Evolutionary conservation across 2,329 filamentous ascomycete species (phyloP).

Genomic region (Fusarium vanettenii): DNA sequence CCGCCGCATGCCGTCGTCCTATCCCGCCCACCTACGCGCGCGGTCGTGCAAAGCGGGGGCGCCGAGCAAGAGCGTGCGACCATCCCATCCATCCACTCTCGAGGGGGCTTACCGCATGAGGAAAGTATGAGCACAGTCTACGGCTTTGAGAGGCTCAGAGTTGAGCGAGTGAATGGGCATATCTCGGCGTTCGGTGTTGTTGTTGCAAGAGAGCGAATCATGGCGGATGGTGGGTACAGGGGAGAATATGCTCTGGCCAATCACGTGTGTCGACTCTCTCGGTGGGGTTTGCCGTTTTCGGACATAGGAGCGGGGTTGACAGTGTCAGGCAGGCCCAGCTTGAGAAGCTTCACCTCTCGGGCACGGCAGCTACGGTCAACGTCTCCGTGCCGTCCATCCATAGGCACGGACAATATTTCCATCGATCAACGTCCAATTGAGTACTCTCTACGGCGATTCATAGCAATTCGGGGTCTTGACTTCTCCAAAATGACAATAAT

Average conservation of each 20-base stretch:
- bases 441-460: neutral
- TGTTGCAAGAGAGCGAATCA: slow-evolving; percentile 10
- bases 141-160: neutral
- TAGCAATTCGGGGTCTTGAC: neutral
- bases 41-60: slow-evolving; percentile 26
- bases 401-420: neutral
- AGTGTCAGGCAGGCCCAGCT: neutral
- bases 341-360: neutral
- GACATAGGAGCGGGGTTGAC: slow-evolving; percentile 25
- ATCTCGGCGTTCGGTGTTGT: slow-evolving; percentile 46
- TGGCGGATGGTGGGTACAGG: slow-evolving; percentile 14
- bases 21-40: neutral
- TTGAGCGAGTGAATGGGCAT: slow-evolving; percentile 34
- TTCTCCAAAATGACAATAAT: neutral
- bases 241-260: slow-evolving; percentile 12
- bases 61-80: slow-evolving; percentile 24
- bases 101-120: slow-evolving; percentile 35
- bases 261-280: neutral
- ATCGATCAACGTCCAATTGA: neutral
- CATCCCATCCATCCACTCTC: slow-evolving; percentile 27
- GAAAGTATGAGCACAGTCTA: slow-evolving; percentile 33
- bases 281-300: slow-evolving; percentile 30
- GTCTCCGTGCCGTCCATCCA: slow-evolving; percentile 15
- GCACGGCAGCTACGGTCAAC: slow-evolving; percentile 29
- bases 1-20: slow-evolving; percentile 29